phyloP scores from a whole-genome alignment of 345 rosid species.

The Pugionium dolabratum region DNA sequence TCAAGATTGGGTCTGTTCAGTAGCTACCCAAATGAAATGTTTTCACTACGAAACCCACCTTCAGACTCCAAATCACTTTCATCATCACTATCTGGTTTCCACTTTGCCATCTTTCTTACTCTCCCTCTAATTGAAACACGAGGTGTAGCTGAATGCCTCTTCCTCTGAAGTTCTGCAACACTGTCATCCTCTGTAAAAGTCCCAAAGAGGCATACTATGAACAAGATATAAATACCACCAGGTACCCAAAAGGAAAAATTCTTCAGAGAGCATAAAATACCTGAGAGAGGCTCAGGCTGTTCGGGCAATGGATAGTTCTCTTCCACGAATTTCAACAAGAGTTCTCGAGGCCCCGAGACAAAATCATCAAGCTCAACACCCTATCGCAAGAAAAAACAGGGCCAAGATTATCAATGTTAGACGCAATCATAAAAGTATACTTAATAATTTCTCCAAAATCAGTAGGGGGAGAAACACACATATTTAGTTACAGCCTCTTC shows the following conservation, averaged over 20 bases:
- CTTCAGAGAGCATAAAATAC: conserved; percentile 40
- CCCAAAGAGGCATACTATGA: conserved; percentile 27
- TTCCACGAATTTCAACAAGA: conserved; percentile 93
- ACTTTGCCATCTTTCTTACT: conserved; percentile 87
- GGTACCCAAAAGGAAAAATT: conserved; percentile 15
- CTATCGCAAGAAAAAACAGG: conserved; percentile 41
- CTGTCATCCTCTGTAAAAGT: conserved; percentile 72
- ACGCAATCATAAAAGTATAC: conserved; percentile 15
- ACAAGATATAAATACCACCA: conserved; percentile 22
- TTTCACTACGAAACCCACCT: conserved; percentile 53
- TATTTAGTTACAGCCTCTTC: conserved; percentile 99
- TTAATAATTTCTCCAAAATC: conserved; percentile 15
- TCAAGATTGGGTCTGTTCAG: conserved; percentile 15
- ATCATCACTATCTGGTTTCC: conserved; percentile 82
- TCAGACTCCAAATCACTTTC: conserved; percentile 87
- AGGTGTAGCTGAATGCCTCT: conserved; percentile 89
- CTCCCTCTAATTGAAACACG: conserved; percentile 91
- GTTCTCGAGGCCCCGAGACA: conserved; percentile 97
- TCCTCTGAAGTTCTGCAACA: conserved; percentile 81
- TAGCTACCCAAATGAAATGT: conserved; percentile 13
- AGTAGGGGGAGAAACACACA: conserved; percentile 49
- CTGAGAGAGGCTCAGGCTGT: conserved; percentile 85
- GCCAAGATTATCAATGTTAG: conserved; percentile 25
- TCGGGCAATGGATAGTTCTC: conserved; percentile 97
- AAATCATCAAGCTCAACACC: conserved; percentile 99